Conservation (phyloP, 2,329 filamentous ascomycete genomes). For the Diatrype stigma region DNA sequence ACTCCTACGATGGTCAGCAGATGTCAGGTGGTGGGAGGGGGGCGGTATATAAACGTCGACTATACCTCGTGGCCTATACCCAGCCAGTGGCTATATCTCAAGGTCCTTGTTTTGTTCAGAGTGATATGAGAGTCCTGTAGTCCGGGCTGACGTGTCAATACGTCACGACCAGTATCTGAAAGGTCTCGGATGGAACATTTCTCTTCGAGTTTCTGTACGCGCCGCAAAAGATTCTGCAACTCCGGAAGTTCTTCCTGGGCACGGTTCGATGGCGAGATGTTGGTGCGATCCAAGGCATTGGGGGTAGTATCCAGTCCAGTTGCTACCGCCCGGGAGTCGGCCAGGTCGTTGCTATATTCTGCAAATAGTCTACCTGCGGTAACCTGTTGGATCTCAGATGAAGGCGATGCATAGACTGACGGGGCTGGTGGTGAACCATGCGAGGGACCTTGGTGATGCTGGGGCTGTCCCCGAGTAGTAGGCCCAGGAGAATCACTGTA, state of each 20-base stretch:
- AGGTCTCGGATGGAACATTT: slow-evolving; percentile 8
- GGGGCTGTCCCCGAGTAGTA: background rate
- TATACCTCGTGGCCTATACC: slow-evolving; percentile 27
- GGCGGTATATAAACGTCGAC: background rate
- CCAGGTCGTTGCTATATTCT: background rate
- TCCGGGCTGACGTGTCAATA: slow-evolving; percentile 20
- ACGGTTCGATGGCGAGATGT: background rate
- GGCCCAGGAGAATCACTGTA: slow-evolving; percentile 7
- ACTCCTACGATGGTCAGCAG: slow-evolving; percentile 17
- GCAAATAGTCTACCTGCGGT: background rate
- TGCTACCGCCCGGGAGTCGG: background rate
- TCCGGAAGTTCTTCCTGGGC: slow-evolving; percentile 8
- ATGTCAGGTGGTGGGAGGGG: background rate
- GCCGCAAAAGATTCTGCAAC: slow-evolving; percentile 14
- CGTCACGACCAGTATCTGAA: slow-evolving; percentile 16
- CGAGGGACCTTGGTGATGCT: background rate
- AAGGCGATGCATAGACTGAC: slow-evolving; percentile 6
- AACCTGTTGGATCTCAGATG: slow-evolving; percentile 1
- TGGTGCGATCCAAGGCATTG: slow-evolving; percentile 1
- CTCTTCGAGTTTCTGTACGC: slow-evolving; percentile 16
- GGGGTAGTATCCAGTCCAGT: slow-evolving; percentile 3
- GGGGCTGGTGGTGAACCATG: slow-evolving; percentile 5
- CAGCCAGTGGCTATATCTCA: slow-evolving; percentile 30
- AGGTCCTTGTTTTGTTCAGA: slow-evolving; percentile 31
- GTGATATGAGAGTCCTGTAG: slow-evolving; percentile 24